These are phyloP conservation scores for Cyphellophora attinorum DNA, from an alignment of 2,329 filamentous ascomycete genomes.

Conservation along the genomic window DNA sequence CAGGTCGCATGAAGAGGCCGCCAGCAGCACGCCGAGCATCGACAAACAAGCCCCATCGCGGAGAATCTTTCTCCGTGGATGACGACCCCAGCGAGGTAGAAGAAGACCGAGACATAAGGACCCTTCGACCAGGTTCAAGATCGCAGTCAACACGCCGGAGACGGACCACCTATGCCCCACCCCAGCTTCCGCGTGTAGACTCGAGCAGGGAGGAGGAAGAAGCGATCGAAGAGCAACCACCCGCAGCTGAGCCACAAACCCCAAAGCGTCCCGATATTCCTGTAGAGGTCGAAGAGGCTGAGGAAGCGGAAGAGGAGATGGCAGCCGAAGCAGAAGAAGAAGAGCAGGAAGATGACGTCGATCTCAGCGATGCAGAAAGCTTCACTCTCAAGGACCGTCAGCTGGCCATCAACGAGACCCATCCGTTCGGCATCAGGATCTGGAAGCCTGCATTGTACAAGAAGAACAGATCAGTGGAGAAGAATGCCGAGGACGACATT, in stretches of 20 bases:
- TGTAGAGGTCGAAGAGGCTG: constrained; percentile 23
- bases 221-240: constrained; percentile 26
- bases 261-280: constrained; percentile 10
- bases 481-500: constrained; percentile 91
- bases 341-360: constrained; percentile 56
- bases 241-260: constrained; percentile 3
- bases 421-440: constrained; percentile 95
- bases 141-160: constrained; percentile 29
- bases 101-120: constrained; percentile 39
- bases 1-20: constrained; percentile 53
- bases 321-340: constrained; percentile 32
- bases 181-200: constrained; percentile 25
- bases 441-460: constrained; percentile 99
- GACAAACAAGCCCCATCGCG: constrained; percentile 55
- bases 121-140: constrained; percentile 2
- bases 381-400: constrained; percentile 96
- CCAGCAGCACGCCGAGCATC: constrained; percentile 63
- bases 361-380: constrained; percentile 86
- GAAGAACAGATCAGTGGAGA: constrained; percentile 91
- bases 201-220: constrained; percentile 28
- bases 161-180: constrained; percentile 24
- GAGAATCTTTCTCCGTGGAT: constrained; percentile 82
- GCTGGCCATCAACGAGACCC: constrained; percentile 95
- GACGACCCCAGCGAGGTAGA: constrained; percentile 76
- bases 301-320: constrained; percentile 27